A percentile compares a stretch with the other conserved stretches of the same genome.
These are phyloP conservation scores for Leucocoprinus leucothites DNA, from an alignment of 768 basidiomycete genomes.

Conservation along the genomic window DNA sequence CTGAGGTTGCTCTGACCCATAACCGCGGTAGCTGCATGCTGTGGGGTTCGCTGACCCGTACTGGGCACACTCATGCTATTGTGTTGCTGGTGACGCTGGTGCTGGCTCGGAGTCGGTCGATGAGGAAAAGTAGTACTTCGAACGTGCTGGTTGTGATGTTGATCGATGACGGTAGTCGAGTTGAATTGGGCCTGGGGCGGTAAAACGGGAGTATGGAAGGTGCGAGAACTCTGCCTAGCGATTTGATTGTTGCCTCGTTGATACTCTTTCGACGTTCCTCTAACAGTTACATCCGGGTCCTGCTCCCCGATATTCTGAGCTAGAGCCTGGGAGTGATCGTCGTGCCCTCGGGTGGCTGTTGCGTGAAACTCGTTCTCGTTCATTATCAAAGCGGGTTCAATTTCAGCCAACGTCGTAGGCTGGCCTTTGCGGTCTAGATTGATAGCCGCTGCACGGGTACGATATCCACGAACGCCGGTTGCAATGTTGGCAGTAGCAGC, in stretches of 20 bases:
- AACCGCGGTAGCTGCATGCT: constrained; percentile 27
- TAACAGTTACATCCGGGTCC: constrained; percentile 9
- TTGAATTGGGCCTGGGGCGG: constrained; percentile 1
- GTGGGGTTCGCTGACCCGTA: constrained; percentile 28
- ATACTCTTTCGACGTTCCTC: constrained; percentile 13
- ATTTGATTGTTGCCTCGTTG: constrained; percentile 1
- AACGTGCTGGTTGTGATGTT: constrained; percentile 35
- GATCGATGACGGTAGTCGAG: constrained; percentile 19
- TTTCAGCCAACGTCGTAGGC: constrained; percentile 12
- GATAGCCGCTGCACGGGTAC: constrained; percentile 29
- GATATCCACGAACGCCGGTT: constrained; percentile 40
- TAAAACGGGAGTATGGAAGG: constrained; percentile 16
- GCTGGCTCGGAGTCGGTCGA: constrained; percentile 25
- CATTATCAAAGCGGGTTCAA: constrained; percentile 14
- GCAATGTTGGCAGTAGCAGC: constrained; percentile 28
- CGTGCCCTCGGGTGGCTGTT: constrained; percentile 13
- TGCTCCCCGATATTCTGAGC: constrained; percentile 3
- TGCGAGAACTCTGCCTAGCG: constrained; percentile 11
- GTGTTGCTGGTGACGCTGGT: constrained; percentile 42
- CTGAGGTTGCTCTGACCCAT: constrained; percentile 19
- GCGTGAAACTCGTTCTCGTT: constrained; percentile 36
- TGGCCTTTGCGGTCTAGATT: constrained; percentile 6
- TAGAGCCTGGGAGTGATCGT: constrained; percentile 3
- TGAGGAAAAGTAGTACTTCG: constrained; percentile 45
- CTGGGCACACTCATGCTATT: constrained; percentile 44